Evolutionary conservation across 1,139 yeast genomes (phyloP).

Genomic region (Saccharomycopsis phalli): DNA sequence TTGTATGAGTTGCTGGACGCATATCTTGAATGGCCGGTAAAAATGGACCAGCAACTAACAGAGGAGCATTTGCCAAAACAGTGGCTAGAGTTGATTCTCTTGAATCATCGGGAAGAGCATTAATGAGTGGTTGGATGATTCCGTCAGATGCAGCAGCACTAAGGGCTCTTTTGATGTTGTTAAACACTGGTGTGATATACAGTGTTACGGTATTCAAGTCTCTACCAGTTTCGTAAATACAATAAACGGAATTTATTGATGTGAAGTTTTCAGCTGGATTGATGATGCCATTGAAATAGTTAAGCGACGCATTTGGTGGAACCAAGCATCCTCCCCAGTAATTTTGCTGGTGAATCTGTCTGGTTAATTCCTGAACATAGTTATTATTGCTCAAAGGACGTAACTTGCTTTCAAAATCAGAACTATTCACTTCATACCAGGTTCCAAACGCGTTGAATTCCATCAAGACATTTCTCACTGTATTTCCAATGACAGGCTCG

Average conservation of each 20-base stretch:
- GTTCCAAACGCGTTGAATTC: conserved; percentile 8
- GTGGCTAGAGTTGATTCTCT: background rate
- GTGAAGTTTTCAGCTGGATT: background rate
- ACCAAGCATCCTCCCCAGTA: conserved; percentile 19
- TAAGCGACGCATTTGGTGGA: conserved; percentile 9
- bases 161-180: background rate
- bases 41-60: conserved; percentile 14
- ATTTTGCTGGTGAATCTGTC: conserved; percentile 9
- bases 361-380: conserved; percentile 7
- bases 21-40: background rate
- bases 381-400: background rate
- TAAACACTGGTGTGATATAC: conserved; percentile 9
- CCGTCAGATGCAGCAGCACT: conserved; percentile 1
- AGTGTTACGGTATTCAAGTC: conserved; percentile 8
- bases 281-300: conserved; percentile 8
- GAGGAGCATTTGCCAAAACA: conserved; percentile 1
- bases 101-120: background rate
- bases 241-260: conserved; percentile 3
- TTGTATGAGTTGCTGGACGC: conserved; percentile 7
- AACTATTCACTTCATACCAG: conserved; percentile 10
- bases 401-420: background rate
- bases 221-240: conserved; percentile 13
- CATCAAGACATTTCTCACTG: no score
- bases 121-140: conserved; percentile 6
- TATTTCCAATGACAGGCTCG: conserved; percentile 8